Evolutionary conservation across 2,329 filamentous ascomycete genomes (phyloP).

Genomic region (Huntiella decipiens): DNA sequence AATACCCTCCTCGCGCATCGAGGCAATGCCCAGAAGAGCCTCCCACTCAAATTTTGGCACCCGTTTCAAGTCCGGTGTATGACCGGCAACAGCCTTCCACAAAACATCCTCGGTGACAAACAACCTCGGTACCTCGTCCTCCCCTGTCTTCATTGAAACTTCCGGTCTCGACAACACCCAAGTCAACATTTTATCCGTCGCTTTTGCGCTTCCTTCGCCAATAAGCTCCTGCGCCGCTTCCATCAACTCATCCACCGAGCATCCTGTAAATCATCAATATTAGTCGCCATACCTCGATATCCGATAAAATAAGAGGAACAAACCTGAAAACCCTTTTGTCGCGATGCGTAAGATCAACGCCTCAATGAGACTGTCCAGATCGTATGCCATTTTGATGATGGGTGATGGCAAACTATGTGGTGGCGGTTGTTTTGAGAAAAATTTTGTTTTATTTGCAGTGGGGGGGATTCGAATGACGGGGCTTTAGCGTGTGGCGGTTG

Average conservation of each 20-base stretch:
- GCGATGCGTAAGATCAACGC: slow-evolving; percentile 12
- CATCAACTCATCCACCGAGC: neutral
- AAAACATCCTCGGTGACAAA: slow-evolving; percentile 35
- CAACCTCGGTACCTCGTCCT: slow-evolving; percentile 17
- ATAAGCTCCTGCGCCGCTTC: neutral
- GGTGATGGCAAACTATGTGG: no score
- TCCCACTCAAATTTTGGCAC: slow-evolving; percentile 41
- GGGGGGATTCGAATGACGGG: no score
- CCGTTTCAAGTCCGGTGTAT: slow-evolving; percentile 38
- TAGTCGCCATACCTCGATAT: neutral
- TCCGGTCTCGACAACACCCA: neutral
- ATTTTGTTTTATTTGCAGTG: no score
- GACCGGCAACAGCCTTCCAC: slow-evolving; percentile 41
- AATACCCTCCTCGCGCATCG: slow-evolving; percentile 33
- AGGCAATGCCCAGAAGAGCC: slow-evolving; percentile 37
- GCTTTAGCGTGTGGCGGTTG: no score
- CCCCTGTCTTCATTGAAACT: no score
- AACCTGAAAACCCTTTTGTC: slow-evolving; percentile 12
- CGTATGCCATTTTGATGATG: slow-evolving; percentile 7
- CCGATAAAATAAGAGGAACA: neutral
- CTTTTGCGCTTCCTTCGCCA: neutral
- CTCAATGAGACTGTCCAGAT: slow-evolving; percentile 13
- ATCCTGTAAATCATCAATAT: neutral
- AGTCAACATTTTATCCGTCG: neutral
- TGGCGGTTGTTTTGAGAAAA: no score